Percentiles rank a stretch among this genome's conserved stretches.
Conservation (phyloP, 2,329 filamentous ascomycete genomes). For the Fusarium sp. region DNA sequence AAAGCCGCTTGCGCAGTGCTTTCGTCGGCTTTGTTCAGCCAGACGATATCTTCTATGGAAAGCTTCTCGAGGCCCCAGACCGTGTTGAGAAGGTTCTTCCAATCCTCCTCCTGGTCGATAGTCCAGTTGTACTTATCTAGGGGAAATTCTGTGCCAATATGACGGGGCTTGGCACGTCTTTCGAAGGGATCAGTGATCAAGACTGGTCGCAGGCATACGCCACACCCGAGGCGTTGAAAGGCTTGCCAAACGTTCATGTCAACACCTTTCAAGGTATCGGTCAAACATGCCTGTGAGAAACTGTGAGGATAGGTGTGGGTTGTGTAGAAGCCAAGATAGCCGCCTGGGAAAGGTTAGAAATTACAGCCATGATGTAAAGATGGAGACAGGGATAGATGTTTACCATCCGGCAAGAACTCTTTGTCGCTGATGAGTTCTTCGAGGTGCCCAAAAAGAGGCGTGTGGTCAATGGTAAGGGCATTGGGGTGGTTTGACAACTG, state of each 20-base stretch:
- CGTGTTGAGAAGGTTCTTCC: not conserved
- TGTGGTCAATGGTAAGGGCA: not conserved
- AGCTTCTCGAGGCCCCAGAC: not conserved
- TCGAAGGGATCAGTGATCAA: not conserved
- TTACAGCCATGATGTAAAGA: not conserved
- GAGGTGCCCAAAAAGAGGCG: not conserved
- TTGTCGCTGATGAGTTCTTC: not conserved
- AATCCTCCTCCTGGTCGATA: not conserved
- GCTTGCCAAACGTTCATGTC: conserved; percentile 6
- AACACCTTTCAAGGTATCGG: conserved; percentile 1
- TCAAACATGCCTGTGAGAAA: not conserved
- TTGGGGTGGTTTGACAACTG: not conserved
- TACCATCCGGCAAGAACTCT: conserved; percentile 4
- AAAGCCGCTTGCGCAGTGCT: not conserved
- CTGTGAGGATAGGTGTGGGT: not conserved
- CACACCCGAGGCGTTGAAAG: conserved; percentile 1
- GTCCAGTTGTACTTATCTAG: not conserved
- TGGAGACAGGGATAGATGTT: not conserved
- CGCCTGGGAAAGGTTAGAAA: not conserved
- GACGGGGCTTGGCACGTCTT: not conserved
- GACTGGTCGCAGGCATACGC: not conserved
- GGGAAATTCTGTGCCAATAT: not conserved
- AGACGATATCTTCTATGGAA: not conserved
- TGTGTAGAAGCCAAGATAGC: conserved; percentile 1
- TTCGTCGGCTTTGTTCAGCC: not conserved